Evolutionary conservation across 768 basidiomycete species (phyloP).

Genomic region (Cyclocybe cylindracea): DNA sequence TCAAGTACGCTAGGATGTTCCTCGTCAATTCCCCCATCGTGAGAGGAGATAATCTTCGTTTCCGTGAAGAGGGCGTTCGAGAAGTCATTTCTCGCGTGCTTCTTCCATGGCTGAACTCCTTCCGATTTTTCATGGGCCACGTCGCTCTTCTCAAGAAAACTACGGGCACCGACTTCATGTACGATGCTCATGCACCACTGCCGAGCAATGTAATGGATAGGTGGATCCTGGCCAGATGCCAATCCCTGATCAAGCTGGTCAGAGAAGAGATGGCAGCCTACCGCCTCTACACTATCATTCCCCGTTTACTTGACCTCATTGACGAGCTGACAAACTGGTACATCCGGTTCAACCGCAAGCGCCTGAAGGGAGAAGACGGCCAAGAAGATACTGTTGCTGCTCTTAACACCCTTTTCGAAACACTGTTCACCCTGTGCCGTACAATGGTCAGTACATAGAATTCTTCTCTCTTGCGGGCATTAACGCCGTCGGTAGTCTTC

Average conservation of each 20-base stretch:
- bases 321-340: constrained; percentile 99
- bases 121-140: constrained; percentile 99
- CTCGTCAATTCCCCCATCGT: constrained; percentile 99
- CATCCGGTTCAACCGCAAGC: constrained; percentile 96
- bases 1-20: constrained; percentile 70
- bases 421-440: constrained; percentile 89
- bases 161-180: constrained; percentile 74
- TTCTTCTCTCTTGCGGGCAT: background rate
- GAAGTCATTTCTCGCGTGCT: constrained; percentile 97
- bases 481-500: constrained; percentile 65
- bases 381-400: constrained; percentile 84
- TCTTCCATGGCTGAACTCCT: constrained; percentile 97
- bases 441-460: constrained; percentile 71
- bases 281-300: constrained; percentile 95
- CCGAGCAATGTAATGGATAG: constrained; percentile 97
- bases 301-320: constrained; percentile 87
- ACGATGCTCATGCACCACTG: constrained; percentile 82
- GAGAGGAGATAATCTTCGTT: constrained; percentile 94
- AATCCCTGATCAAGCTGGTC: constrained; percentile 91
- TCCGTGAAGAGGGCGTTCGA: constrained; percentile 97
- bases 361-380: constrained; percentile 94
- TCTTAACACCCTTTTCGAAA: constrained; percentile 94
- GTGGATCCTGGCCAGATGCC: constrained; percentile 98
- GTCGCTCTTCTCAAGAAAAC: constrained; percentile 84
- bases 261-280: constrained; percentile 96